These are phyloP conservation scores for Intubia oerlemansii DNA, from an alignment of 2,329 filamentous ascomycete species.

Conservation along the genomic window DNA sequence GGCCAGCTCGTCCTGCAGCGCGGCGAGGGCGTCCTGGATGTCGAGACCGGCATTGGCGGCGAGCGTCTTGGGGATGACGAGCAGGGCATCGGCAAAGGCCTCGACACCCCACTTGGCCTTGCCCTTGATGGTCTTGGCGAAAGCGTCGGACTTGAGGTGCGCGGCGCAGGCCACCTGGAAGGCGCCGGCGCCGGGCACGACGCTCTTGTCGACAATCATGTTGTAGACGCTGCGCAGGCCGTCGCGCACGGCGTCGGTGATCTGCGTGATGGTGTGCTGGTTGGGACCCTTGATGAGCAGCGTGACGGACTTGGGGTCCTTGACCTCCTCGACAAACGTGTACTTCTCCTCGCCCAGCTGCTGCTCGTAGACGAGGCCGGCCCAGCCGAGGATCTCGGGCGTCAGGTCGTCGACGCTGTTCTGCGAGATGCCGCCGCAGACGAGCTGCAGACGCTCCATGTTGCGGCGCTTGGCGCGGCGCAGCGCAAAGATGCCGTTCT, in stretches of 20 bases:
- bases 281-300: conserved; percentile 97
- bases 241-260: conserved; percentile 89
- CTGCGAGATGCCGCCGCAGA: conserved; percentile 78
- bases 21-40: conserved; percentile 81
- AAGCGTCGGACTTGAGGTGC: conserved; percentile 69
- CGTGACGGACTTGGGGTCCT: conserved; percentile 95
- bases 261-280: conserved; percentile 85
- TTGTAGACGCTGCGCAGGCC: conserved; percentile 95
- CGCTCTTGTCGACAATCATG: conserved; percentile 95
- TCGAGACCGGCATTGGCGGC: conserved; percentile 93
- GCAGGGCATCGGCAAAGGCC: conserved; percentile 83
- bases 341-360: conserved; percentile 97
- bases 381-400: conserved; percentile 82
- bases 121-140: conserved; percentile 82
- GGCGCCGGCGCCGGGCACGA: conserved; percentile 82
- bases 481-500: conserved; percentile 92
- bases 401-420: conserved; percentile 92
- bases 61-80: conserved; percentile 93
- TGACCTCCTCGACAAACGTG: conserved; percentile 96
- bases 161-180: conserved; percentile 88
- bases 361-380: conserved; percentile 91
- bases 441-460: conserved; percentile 93
- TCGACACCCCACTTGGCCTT: conserved; percentile 93
- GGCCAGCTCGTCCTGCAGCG: conserved; percentile 63
- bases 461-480: conserved; percentile 92